Evolutionary conservation across 352 stramenopile genomes (phyloP).

Genomic region (Phytophthora cajani): DNA sequence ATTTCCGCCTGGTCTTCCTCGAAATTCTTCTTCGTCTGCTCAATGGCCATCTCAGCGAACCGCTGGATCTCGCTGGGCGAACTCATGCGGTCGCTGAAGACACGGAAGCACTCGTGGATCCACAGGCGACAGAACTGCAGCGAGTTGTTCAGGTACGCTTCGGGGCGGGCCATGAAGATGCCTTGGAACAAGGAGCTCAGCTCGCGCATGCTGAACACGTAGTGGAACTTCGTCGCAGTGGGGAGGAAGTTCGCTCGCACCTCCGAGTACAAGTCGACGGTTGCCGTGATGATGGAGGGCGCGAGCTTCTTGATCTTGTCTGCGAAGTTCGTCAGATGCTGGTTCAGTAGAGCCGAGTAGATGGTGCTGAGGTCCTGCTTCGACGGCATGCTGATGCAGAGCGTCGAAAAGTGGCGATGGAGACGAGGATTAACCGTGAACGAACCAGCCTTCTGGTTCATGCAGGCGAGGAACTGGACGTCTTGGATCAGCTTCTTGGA

Average conservation of each 20-base stretch:
- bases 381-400: conserved; percentile 75
- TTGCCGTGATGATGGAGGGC: conserved; percentile 71
- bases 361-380: conserved; percentile 73
- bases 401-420: conserved; percentile 89
- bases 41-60: conserved; percentile 84
- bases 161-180: conserved; percentile 68
- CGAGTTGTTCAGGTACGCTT: conserved; percentile 65
- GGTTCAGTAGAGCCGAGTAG: conserved; percentile 68
- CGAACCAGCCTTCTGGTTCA: conserved; percentile 93
- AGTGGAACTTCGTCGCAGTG: conserved; percentile 93
- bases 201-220: conserved; percentile 94
- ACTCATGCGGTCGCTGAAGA: conserved; percentile 93
- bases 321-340: conserved; percentile 76
- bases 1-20: conserved; percentile 81
- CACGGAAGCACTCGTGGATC: conserved; percentile 92
- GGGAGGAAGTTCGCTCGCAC: conserved; percentile 85
- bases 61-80: conserved; percentile 72
- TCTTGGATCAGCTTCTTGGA: conserved; percentile 92
- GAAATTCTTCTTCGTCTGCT: conserved; percentile 89
- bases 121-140: conserved; percentile 85
- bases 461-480: conserved; percentile 86
- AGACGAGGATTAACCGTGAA: conserved; percentile 89
- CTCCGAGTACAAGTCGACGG: conserved; percentile 83
- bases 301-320: conserved; percentile 82
- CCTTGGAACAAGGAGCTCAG: conserved; percentile 90